These are phyloP conservation scores for Bonia amplexicaulis DNA, from an alignment of 176 grass and related monocot species.

Conservation along the genomic window DNA sequence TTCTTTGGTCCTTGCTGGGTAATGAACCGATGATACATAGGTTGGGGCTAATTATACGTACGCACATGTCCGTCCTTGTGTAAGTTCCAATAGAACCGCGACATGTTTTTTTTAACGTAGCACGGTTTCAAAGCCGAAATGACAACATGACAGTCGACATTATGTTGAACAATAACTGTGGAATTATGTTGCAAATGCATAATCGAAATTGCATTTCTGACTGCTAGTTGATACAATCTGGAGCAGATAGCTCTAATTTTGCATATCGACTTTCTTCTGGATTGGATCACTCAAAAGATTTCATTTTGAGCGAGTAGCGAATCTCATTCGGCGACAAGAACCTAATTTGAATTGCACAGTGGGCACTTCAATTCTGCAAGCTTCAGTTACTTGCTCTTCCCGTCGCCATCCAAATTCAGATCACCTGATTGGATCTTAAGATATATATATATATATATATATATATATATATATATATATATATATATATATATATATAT, in stretches of 20 bases:
- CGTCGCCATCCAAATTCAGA: constrained; percentile 5
- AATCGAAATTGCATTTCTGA: background rate
- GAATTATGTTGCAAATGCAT: background rate
- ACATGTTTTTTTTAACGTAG: background rate
- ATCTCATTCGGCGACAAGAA: background rate
- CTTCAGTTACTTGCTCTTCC: background rate
- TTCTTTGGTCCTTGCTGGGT: background rate
- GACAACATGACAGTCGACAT: background rate
- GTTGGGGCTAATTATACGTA: background rate
- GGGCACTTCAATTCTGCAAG: background rate
- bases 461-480: background rate
- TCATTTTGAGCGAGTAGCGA: too few species aligned
- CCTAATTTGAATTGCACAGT: background rate
- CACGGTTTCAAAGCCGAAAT: background rate
- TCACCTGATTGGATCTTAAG: constrained; percentile 30
- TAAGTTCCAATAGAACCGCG: background rate
- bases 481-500: background rate
- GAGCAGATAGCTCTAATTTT: background rate
- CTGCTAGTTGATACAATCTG: background rate
- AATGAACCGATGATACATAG: background rate
- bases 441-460: background rate
- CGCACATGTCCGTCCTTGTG: background rate
- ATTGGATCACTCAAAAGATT: background rate
- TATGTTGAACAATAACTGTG: background rate
- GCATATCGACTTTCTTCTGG: background rate